phyloP scores from a whole-genome alignment of 352 stramenopile genomes.

The Phytophthora quininea region DNA sequence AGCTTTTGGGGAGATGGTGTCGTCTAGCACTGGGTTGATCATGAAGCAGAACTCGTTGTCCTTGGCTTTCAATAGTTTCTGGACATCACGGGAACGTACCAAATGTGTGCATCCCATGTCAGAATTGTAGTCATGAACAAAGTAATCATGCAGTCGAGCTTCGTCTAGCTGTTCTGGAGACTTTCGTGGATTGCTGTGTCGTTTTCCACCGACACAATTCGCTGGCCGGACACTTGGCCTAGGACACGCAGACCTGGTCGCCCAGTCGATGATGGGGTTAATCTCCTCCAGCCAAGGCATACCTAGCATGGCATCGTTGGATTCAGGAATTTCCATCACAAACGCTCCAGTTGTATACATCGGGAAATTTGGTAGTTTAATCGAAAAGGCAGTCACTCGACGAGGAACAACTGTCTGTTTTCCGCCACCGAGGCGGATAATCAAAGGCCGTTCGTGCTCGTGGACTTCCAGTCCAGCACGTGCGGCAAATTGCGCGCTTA shows the following conservation, averaged over 20 bases:
- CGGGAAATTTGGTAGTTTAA: constrained; percentile 1
- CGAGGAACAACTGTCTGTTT: constrained; percentile 1
- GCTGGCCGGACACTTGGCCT: background rate
- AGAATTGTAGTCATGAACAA: constrained; percentile 1
- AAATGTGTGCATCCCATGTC: constrained; percentile 5
- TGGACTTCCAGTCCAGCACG: background rate
- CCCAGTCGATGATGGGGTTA: constrained; percentile 12
- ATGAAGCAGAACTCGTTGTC: constrained; percentile 18
- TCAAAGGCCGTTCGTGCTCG: background rate
- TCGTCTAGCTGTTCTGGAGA: constrained; percentile 1
- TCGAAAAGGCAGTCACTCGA: constrained; percentile 1
- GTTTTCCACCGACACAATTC: background rate
- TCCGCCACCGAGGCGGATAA: constrained; percentile 7
- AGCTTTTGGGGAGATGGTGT: background rate
- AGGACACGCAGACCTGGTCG: background rate
- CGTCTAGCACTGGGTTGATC: background rate
- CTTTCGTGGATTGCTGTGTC: background rate
- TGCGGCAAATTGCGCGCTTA: background rate
- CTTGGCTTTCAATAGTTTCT: background rate
- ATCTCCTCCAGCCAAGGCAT: constrained; percentile 17
- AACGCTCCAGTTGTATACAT: constrained; percentile 13
- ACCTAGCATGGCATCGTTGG: constrained; percentile 9
- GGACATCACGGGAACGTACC: background rate
- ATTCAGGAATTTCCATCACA: constrained; percentile 17
- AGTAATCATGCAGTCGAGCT: constrained; percentile 1